Base-by-base conservation (phyloP, 2,329 filamentous ascomycete species). In the Claviceps cyperi region DNA sequence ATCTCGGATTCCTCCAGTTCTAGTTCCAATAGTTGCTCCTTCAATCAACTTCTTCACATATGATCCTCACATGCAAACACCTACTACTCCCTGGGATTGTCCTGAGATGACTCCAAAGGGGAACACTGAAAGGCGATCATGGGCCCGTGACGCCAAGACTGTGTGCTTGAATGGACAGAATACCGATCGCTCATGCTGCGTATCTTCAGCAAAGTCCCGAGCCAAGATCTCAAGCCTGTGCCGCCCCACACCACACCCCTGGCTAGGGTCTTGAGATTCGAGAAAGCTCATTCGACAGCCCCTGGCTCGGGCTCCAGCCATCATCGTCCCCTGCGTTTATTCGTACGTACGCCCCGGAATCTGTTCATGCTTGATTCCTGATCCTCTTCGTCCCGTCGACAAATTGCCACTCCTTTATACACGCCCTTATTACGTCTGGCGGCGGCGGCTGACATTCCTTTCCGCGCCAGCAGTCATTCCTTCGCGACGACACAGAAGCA, bases 331-430 rank as follows among this genome's bases (percentile, higher is more conserved):
- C 21, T 21, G 15, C 14, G 13, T 15, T 32, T 32, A 32, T 28
- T 28, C 28, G 9, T 24, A 43, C 22, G 21, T 13, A 24, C 19
- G 15, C 22, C 19, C 41, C 22, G 15, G 41, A 15, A 11, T 17
- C 41, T 28, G 41, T 50, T 40, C 7, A 24, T 46, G 17, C 14
- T 36, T 39, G 14, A 19, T 43, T 46, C 17, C 21, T 36, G 9
- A 40, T 37, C 40, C 13, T 19, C 14, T 28, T 15, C 40, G 32
- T 46, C 22, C 36, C 45, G 17, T 45, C 22, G 40, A 51, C 50
- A n/a, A 11, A 51, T n/a, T 38, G 41, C 13, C 50, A 44, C 50
- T 51, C 50, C 32, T 48, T 51, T 48, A n/a, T 19, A 5, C 11
- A 15, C 43, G n/a, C 14, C 7, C 28, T 15, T 14, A 14, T 15